Evolutionary conservation across 257 asterid species (phyloP).

Genomic region (Rhazya stricta): DNA sequence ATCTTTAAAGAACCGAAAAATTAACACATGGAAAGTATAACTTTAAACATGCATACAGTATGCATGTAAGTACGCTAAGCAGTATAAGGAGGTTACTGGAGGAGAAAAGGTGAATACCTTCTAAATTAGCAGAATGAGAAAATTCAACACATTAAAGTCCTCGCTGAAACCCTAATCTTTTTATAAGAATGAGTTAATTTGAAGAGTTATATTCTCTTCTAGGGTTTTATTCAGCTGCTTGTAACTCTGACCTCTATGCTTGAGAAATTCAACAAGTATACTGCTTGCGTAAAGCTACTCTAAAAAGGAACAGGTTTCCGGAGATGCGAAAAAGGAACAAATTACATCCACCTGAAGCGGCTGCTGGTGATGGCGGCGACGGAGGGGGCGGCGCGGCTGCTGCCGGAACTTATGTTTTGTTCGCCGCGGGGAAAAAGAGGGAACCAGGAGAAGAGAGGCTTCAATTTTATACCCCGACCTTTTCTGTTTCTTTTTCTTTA

Average conservation of each 20-base stretch:
- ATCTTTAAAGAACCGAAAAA: not conserved
- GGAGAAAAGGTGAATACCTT: not conserved
- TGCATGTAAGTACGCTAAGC: not conserved
- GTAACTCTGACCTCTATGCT: not conserved
- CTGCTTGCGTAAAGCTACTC: not conserved
- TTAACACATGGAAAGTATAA: not conserved
- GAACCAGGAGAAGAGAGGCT: not conserved
- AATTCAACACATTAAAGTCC: too few relatives aligned
- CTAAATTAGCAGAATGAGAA: not conserved
- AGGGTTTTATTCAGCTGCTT: not conserved
- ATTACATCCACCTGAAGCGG: not conserved
- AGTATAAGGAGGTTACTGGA: not conserved
- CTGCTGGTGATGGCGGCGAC: not conserved
- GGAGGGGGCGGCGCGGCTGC: constrained; percentile 2
- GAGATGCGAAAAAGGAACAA: not conserved
- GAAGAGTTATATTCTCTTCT: not conserved
- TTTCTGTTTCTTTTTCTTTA: not conserved
- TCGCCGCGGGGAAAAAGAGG: constrained; percentile 9
- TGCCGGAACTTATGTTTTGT: not conserved
- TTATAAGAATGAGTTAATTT: not conserved
- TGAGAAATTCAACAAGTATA: not conserved
- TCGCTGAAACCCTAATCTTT: too few relatives aligned
- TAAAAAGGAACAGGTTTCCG: not conserved
- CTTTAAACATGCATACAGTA: not conserved
- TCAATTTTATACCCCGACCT: not conserved